phyloP scores from a whole-genome alignment of 2,329 filamentous ascomycete genomes.

The Cytospora schulzeri region DNA sequence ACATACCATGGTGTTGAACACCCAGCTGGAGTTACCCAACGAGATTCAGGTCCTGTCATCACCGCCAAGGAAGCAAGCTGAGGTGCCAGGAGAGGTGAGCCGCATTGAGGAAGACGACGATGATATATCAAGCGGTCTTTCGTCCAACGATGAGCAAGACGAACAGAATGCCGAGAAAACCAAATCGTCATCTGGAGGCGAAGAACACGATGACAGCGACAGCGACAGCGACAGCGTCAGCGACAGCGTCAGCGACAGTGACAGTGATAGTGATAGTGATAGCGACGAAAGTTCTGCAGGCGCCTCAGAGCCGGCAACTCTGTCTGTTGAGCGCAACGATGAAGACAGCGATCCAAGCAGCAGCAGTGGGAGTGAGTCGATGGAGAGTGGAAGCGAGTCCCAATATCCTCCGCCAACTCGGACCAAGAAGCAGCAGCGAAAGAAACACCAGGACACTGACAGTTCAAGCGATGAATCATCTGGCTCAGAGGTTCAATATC shows the following conservation, averaged over 20 bases:
- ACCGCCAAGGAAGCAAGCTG: slow-evolving; percentile 10
- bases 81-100: slow-evolving; percentile 18
- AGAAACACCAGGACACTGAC: not conserved
- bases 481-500: not conserved
- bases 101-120: slow-evolving; percentile 28
- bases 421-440: not conserved
- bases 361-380: slow-evolving; percentile 1
- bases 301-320: not conserved
- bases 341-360: slow-evolving; percentile 16
- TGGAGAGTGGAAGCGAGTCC: not conserved
- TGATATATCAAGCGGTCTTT: slow-evolving; percentile 15
- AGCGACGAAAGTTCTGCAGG: slow-evolving; percentile 32
- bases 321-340: slow-evolving; percentile 17
- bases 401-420: not conserved
- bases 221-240: slow-evolving; percentile 32
- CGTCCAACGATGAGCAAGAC: slow-evolving; percentile 23
- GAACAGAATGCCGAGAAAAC: slow-evolving; percentile 26
- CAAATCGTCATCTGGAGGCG: slow-evolving; percentile 1
- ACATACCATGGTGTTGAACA: slow-evolving; percentile 27
- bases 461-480: slow-evolving; percentile 9
- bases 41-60: slow-evolving; percentile 29
- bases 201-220: slow-evolving; percentile 30
- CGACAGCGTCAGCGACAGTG: slow-evolving; percentile 29
- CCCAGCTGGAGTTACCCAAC: slow-evolving; percentile 24
- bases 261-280: slow-evolving; percentile 31